Percentiles rank a stretch among this genome's conserved stretches.
Evolutionary conservation across 1,284 basidiomycete genomes (phyloP).

Genomic region (Rhodotorula sp.): DNA sequence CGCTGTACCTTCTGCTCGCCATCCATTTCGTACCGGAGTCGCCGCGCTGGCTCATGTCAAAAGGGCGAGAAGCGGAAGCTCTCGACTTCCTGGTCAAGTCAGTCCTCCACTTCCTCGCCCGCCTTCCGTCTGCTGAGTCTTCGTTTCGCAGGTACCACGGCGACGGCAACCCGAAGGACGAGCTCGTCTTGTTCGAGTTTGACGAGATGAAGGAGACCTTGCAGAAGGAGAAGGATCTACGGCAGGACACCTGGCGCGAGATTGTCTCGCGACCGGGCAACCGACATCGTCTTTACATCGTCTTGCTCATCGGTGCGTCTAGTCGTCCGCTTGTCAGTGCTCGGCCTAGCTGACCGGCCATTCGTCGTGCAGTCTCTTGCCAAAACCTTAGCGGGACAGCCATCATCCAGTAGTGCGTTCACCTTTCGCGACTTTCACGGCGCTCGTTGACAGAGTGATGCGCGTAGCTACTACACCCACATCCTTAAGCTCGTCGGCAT

Average conservation of each 20-base stretch:
- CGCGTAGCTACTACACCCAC: conserved; percentile 17
- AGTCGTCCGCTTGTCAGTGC: conserved; percentile 18
- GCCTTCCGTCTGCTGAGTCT: no score
- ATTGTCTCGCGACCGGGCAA: conserved; percentile 29
- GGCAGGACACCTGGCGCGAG: conserved; percentile 29
- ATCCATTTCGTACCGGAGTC: conserved; percentile 40
- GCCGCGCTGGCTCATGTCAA: conserved; percentile 15
- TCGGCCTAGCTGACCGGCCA: conserved; percentile 14
- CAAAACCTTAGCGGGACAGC: background rate
- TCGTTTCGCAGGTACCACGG: conserved; percentile 20
- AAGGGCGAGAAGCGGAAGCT: conserved; percentile 11
- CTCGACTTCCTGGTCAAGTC: conserved; percentile 25
- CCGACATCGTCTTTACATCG: conserved; percentile 29
- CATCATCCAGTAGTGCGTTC: background rate
- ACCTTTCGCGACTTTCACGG: background rate
- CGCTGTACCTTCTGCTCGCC: conserved; percentile 42
- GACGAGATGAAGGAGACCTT: conserved; percentile 44
- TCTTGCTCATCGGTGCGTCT: conserved; percentile 16
- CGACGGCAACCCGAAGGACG: conserved; percentile 26
- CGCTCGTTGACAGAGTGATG: background rate
- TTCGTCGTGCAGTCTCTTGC: background rate
- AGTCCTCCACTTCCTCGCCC: no score
- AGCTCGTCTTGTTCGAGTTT: conserved; percentile 42
- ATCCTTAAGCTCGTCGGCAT: conserved; percentile 31
- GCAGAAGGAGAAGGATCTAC: conserved; percentile 37